Evolutionary conservation across 2,329 filamentous ascomycete genomes (phyloP).

Genomic region (Xylariaceae sp.): DNA sequence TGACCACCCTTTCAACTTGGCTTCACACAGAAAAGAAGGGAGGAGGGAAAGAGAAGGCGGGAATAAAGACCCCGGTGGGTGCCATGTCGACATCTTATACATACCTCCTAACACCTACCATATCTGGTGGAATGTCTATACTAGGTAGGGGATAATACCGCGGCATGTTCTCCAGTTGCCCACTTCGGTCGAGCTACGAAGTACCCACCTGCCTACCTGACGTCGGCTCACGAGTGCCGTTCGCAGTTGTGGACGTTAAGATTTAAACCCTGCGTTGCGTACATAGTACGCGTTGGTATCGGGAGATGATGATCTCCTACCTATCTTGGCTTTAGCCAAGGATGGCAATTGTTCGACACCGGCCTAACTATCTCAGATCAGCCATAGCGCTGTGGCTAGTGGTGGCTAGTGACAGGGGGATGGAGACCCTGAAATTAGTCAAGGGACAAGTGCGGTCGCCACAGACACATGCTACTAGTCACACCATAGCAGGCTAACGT

Average conservation of each 20-base stretch:
- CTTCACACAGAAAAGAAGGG: constrained; percentile 21
- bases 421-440: too few relatives aligned
- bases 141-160: neutral
- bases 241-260: too few relatives aligned
- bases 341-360: constrained; percentile 13
- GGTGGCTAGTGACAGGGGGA: too few relatives aligned
- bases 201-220: neutral
- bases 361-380: neutral
- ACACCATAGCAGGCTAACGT: too few relatives aligned
- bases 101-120: neutral
- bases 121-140: neutral
- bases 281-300: neutral
- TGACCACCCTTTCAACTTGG: constrained; percentile 40
- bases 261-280: too few relatives aligned
- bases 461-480: too few relatives aligned
- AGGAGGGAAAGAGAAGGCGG: neutral
- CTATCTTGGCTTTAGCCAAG: constrained; percentile 22
- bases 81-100: constrained; percentile 12
- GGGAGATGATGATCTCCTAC: constrained; percentile 39
- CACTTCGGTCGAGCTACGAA: too few relatives aligned
- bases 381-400: too few relatives aligned
- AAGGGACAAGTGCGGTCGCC: too few relatives aligned
- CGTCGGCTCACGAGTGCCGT: too few relatives aligned
- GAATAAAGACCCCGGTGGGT: neutral
- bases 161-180: constrained; percentile 6